phyloP scores from a whole-genome alignment of 2,329 filamentous ascomycete genomes.

The Penicillium crustosum region DNA sequence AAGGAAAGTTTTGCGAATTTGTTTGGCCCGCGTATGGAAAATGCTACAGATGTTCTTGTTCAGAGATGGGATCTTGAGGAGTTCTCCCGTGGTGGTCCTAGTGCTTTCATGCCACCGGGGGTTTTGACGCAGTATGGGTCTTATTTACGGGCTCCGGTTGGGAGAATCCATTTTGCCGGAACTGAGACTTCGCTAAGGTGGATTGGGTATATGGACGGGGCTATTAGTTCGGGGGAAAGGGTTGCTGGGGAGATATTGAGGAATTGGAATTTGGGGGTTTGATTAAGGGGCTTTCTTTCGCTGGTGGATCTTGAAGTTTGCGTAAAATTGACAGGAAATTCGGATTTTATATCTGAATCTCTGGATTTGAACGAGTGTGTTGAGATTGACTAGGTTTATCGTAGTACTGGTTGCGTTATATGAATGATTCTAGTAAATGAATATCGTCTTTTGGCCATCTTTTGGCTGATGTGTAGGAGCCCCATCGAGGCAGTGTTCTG shows the following conservation, averaged over 20 bases:
- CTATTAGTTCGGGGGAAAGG: slow-evolving; percentile 23
- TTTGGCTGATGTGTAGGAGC: not conserved
- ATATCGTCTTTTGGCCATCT: not conserved
- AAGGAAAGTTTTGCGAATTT: slow-evolving; percentile 4
- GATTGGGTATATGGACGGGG: slow-evolving; percentile 30
- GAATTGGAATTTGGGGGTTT: not conserved
- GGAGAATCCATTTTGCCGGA: slow-evolving; percentile 26
- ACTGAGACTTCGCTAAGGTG: slow-evolving; percentile 26
- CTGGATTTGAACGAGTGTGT: not conserved
- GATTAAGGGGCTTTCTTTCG: not conserved
- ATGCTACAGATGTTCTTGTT: slow-evolving; percentile 21
- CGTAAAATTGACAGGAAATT: not conserved
- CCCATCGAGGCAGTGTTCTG: not conserved
- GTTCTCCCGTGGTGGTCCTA: slow-evolving; percentile 27
- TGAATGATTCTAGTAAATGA: not conserved
- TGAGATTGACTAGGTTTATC: not conserved
- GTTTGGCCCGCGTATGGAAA: slow-evolving; percentile 9
- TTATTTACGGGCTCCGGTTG: slow-evolving; percentile 15
- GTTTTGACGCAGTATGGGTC: slow-evolving; percentile 22
- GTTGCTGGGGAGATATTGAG: slow-evolving; percentile 14
- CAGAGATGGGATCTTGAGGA: slow-evolving; percentile 28
- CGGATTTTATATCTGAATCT: not conserved
- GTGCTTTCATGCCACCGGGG: slow-evolving; percentile 22
- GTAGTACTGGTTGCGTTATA: rapidly evolving
- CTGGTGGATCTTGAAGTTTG: not conserved